Conservation (phyloP, 495 filamentous ascomycete genomes). For the Terfezia claveryi region DNA sequence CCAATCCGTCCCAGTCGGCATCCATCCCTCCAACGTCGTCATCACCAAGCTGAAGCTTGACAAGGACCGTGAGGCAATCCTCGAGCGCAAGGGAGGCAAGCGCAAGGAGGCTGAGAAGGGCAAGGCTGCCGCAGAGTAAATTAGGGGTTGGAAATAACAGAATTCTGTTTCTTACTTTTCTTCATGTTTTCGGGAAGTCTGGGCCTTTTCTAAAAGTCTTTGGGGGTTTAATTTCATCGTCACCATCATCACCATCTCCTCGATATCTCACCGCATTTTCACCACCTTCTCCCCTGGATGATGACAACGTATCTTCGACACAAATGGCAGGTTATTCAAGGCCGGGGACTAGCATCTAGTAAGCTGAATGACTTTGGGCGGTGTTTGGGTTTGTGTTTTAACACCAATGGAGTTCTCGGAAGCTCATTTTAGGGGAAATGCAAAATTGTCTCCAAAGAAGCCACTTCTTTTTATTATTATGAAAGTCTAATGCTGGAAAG, state of each 20-base stretch:
- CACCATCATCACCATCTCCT: slow-evolving; percentile 1
- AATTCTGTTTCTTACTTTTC: slow-evolving; percentile 5
- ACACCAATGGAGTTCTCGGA: too few species aligned
- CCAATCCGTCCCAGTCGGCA: slow-evolving; percentile 67
- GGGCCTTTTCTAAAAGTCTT: neutral
- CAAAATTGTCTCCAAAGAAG: too few species aligned
- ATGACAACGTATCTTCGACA: too few species aligned
- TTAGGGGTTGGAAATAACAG: slow-evolving; percentile 11
- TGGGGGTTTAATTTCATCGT: slow-evolving; percentile 16
- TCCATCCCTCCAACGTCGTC: slow-evolving; percentile 80
- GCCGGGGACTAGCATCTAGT: too few species aligned
- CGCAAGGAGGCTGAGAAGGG: slow-evolving; percentile 24
- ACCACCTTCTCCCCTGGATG: too few species aligned
- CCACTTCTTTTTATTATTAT: too few species aligned
- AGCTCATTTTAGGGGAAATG: too few species aligned
- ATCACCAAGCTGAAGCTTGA: slow-evolving; percentile 96
- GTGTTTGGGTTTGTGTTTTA: too few species aligned
- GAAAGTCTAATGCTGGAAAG: too few species aligned
- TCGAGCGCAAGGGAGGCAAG: slow-evolving; percentile 50
- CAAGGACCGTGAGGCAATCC: slow-evolving; percentile 89
- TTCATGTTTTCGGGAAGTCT: neutral
- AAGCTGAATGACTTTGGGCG: too few species aligned
- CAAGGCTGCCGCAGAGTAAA: slow-evolving; percentile 11
- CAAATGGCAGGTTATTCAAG: too few species aligned
- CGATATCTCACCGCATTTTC: neutral